phyloP scores from a whole-genome alignment of 768 basidiomycete genomes.

The Leccinellum luteum region DNA sequence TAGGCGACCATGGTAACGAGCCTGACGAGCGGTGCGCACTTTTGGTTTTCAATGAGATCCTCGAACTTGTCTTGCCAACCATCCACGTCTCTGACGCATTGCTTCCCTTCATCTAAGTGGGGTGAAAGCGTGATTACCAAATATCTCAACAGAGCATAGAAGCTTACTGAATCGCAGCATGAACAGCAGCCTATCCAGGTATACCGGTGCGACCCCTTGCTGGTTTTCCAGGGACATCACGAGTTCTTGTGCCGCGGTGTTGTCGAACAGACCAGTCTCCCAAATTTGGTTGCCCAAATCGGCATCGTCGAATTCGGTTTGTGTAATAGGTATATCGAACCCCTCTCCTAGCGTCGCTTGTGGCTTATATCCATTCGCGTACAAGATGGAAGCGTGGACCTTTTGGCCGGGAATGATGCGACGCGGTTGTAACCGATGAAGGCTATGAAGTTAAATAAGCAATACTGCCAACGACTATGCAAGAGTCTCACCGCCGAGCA shows the following conservation, averaged over 20 bases:
- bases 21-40: constrained; percentile 18
- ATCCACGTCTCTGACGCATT: constrained; percentile 16
- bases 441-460: constrained; percentile 8
- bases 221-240: constrained; percentile 8
- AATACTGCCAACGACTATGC: not conserved
- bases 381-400: constrained; percentile 24
- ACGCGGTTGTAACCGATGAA: constrained; percentile 19
- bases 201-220: constrained; percentile 18
- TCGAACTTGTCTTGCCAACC: constrained; percentile 12
- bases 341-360: constrained; percentile 19
- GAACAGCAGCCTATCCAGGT: constrained; percentile 19
- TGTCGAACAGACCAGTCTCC: constrained; percentile 23
- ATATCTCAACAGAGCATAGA: not conserved
- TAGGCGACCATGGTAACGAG: constrained; percentile 24
- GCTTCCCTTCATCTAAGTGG: constrained; percentile 18
- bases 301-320: not conserved
- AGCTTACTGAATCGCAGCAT: constrained; percentile 22
- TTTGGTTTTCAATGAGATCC: constrained; percentile 6
- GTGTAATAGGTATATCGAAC: constrained; percentile 20
- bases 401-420: constrained; percentile 30
- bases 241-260: constrained; percentile 13
- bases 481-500: constrained; percentile 13
- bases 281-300: constrained; percentile 13
- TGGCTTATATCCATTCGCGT: constrained; percentile 21
- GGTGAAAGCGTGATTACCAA: not conserved